Conservation (phyloP, 768 basidiomycete genomes). For the Leccinum rimulosum region DNA sequence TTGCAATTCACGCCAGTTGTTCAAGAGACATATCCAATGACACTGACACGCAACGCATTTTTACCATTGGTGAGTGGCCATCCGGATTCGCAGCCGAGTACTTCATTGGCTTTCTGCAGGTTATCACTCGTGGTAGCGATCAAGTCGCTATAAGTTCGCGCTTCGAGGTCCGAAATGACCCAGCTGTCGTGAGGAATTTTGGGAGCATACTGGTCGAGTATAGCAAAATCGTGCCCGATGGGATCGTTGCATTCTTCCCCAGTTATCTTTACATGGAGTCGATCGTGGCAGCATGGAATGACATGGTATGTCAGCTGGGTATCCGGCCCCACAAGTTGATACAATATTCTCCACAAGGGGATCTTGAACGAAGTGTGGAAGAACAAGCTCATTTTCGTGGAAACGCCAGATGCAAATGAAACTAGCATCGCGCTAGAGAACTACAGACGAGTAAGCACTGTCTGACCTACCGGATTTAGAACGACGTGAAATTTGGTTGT, state of each 20-base stretch:
- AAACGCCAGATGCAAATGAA: conserved; percentile 98
- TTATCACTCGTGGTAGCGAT: conserved; percentile 96
- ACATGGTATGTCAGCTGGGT: conserved; percentile 72
- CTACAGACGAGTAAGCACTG: conserved; percentile 75
- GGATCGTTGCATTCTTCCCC: conserved; percentile 98
- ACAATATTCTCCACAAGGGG: conserved; percentile 52
- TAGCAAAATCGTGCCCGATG: conserved; percentile 96
- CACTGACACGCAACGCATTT: conserved; percentile 93
- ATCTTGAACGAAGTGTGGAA: conserved; percentile 99
- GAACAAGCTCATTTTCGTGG: conserved; percentile 97
- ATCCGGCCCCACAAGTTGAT: not conserved
- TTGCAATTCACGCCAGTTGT: conserved; percentile 96
- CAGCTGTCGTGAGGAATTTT: conserved; percentile 97
- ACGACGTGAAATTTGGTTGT: not conserved
- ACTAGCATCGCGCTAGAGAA: conserved; percentile 98
- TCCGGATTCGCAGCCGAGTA: not conserved
- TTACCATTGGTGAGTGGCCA: conserved; percentile 74
- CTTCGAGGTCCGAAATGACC: conserved; percentile 98
- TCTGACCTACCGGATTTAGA: not conserved
- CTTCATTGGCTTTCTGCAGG: conserved; percentile 42
- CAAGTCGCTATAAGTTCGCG: conserved; percentile 98
- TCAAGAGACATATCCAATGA: conserved; percentile 98
- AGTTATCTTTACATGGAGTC: conserved; percentile 99
- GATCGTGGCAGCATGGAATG: conserved; percentile 99
- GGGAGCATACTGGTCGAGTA: conserved; percentile 98